Base-by-base conservation (phyloP, 805 yeast genomes). In the Candida tibetensis region DNA sequence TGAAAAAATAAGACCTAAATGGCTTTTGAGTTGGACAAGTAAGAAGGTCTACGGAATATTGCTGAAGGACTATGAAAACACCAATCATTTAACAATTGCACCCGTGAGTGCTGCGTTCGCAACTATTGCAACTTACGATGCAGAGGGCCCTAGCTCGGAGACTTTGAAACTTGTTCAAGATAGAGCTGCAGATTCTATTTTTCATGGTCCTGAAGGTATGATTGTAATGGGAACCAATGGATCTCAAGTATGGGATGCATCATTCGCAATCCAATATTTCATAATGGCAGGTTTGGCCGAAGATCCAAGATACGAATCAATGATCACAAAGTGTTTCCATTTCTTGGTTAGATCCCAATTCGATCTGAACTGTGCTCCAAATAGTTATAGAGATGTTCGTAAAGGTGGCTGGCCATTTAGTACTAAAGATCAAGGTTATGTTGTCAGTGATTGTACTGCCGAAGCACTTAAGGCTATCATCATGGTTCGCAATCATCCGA, bases 211-310 rank as follows among this genome's bases (percentile, higher is more conserved):
- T 0, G 85, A 84, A 55, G 99, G 99, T 4, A 74, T 93, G 80
- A 77, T 91, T 2, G 84, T 87, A 40, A 87, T 85, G 86, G 99
- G 99, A 2, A 93, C 99, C 0, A 93, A 93, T 60, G 99, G 99
- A 17, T 87, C 86, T 0, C 99, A 93, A 62, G 90, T 84, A 1
- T 93, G 99, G 99, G 99, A 93, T 60, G 81, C 82, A 18, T 90
- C 97, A 0, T 91, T 93, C 65, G 84, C 86, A 39, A 70, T 93
- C 17, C 99, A 93, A 56, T 86, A 87, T 52, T 74, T 79, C 45
- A 81, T 87, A 42, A 67, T 76, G 52, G 85, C 95, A 0, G 96
- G 95, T 0, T 61, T 90, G 25, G 90, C 86, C 2, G 83, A 80
- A 19, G 49, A 69, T 23, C 81, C 85, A 1, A 79, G 82, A 56